Evolutionary conservation across 306 rosid genomes (phyloP), one percentile per base, ranked within the genome.

Genomic region (Rosa rugosa): DNA sequence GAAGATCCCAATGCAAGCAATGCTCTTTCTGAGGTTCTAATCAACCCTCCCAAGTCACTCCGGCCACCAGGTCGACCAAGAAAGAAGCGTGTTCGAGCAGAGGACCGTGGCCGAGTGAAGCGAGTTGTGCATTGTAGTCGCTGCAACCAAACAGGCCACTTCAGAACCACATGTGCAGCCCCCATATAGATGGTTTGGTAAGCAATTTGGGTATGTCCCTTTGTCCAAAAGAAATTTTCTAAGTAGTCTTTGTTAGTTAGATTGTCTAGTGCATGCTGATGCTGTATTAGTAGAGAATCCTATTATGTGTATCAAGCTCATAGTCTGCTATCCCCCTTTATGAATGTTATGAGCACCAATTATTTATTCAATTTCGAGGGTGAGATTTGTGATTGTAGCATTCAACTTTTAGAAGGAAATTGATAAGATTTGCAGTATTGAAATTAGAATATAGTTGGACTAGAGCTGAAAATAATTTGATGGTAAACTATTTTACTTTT

Each of bases 71-170:
- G 97, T 34, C 82, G 96, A 14, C 96, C 97, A 3, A 86, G 97
- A 81, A 92, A 92, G 90, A 92, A 90, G 71, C 83, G 96, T 56
- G 96, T 90, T 47, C 87, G 97, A 47, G 96, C 96, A 0, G 97
- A 92, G 82, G 97, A 92, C 53, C 93, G 97, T 5, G 96, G 94
- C 31, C 96, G 96, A 9, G 91, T 86, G 63, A 92, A 90, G 82
- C 84, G 97, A n/a, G 92, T 90, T 38, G 97, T 92, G 88, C 97
- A 90, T 77, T 92, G 97, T 77, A 92, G 97, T 78, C 96, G 96
- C 36, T 92, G 97, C 89, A 92, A 92, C 82, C 97, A 90, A 76
- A 90, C 94, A 10, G 97, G 97, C 34, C 97, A 92, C 83, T 92
- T 92, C 78, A 90, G 97, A 86, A 90, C 96, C 7, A 92, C 97